Base-by-base conservation (phyloP, 305 asterid species). In the Lippia alba region DNA sequence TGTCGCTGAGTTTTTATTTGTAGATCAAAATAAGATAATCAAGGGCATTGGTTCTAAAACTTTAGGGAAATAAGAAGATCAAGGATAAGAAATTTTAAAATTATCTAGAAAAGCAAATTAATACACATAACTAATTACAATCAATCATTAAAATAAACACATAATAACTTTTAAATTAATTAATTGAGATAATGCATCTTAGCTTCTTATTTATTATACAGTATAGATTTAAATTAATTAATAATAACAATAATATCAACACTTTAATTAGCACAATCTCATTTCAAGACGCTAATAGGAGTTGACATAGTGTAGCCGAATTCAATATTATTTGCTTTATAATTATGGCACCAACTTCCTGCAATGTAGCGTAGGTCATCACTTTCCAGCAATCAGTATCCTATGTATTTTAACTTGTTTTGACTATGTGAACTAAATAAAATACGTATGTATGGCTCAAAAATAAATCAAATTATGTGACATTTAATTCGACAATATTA, bases 381-480 rank as follows among this genome's bases (percentile, higher is more conserved):
- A 64, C 46, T 64, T 64, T 66, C 18, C 53, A 53, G 39, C 51
- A 66, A 36, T 24, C 61, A 66, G 7, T 65, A 10, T 6, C 53
- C 20, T 40, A 39, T 14, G 30, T 24, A 24, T 24, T 24, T 24
- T 24, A 40, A 9, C 46, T 67, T 24, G 3, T 24, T 24, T 24
- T 24, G 19, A 9, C 46, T 67, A 61, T 56, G 33, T 20, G 30
- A 18, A 34, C 36, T 53, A 16, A 39, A 39, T 39, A 39, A 39
- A 9, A 24, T 45, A 45, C 4, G 51, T 45, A 45, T 45, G 11
- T 45, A 6, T 8, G 51, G 51, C 12, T 10, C 3, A 11, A 45
- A 45, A 45, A 45, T 11, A 9, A 45, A 45, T 45, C 5, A 45
- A 10, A 10, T 39, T 39, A 24, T 24, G 30, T 24, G 30, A 24